phyloP scores from a whole-genome alignment of 1,139 yeast species.

The Geotrichum aggregatum region DNA sequence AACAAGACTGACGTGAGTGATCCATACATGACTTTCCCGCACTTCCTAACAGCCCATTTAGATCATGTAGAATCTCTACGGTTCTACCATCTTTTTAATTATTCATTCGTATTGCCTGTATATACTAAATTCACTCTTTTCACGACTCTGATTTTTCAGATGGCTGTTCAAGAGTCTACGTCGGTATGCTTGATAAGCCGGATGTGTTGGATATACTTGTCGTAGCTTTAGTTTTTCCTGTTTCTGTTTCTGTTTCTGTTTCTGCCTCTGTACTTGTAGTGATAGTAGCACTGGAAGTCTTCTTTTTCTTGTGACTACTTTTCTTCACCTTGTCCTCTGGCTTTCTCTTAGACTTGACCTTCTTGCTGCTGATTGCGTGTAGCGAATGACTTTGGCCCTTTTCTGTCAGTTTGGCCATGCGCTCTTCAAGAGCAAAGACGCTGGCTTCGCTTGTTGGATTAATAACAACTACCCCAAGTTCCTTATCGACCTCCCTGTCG shows the following conservation, averaged over 20 bases:
- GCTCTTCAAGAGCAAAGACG: conserved; percentile 33
- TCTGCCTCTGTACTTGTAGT: too few species aligned
- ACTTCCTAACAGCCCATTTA: too few species aligned
- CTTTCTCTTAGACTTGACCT: conserved; percentile 22
- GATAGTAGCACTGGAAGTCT: not conserved
- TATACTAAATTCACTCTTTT: not conserved
- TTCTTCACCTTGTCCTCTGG: conserved; percentile 3
- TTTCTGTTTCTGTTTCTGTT: too few species aligned
- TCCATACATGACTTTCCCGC: too few species aligned
- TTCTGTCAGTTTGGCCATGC: conserved; percentile 39
- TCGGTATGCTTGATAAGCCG: too few species aligned
- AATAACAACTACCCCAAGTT: conserved; percentile 39
- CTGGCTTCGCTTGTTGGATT: conserved; percentile 39
- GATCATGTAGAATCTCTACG: too few species aligned
- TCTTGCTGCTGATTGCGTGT: conserved; percentile 37
- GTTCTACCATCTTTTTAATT: not conserved
- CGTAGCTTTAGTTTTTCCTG: too few species aligned
- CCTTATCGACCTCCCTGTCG: conserved; percentile 32
- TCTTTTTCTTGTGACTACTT: conserved; percentile 1
- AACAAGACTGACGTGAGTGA: conserved; percentile 15
- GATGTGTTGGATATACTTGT: too few species aligned
- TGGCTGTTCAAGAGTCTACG: not conserved
- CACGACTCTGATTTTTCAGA: not conserved
- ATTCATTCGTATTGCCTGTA: too few species aligned
- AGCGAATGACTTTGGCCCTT: conserved; percentile 50